These are phyloP conservation scores for Sporothrix mexicana DNA, from an alignment of 2,329 filamentous ascomycete genomes.

Conservation along the genomic window DNA sequence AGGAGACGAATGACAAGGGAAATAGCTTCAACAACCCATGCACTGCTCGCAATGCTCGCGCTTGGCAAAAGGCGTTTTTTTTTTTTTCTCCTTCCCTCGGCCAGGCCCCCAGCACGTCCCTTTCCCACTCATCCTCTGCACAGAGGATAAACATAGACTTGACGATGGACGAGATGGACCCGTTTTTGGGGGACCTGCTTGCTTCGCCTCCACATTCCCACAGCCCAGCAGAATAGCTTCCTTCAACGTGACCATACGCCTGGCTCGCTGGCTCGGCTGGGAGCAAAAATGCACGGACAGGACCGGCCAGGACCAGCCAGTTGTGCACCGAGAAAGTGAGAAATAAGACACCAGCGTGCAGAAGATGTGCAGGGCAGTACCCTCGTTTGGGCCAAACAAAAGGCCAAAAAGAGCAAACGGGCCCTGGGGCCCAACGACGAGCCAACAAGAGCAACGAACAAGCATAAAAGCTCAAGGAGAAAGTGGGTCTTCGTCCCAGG, in stretches of 20 bases:
- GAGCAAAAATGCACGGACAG: not conserved
- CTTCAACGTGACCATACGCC: conserved; percentile 9
- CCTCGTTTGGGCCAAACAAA: not conserved
- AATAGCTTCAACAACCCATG: not conserved
- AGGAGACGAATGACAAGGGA: not conserved
- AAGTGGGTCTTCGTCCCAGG: not conserved
- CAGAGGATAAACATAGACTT: conserved; percentile 22
- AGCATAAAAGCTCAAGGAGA: not conserved
- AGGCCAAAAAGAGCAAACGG: not conserved
- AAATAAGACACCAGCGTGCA: conserved; percentile 8
- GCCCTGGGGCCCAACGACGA: too few relatives aligned
- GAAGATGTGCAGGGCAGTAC: too few relatives aligned
- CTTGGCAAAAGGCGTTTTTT: conserved; percentile 23
- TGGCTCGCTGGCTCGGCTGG: not conserved
- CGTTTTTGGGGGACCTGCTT: conserved; percentile 16
- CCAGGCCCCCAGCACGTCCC: not conserved
- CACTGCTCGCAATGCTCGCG: conserved; percentile 1
- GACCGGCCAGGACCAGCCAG: not conserved
- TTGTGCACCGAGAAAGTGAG: not conserved
- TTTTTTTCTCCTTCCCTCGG: not conserved
- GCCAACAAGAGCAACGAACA: conserved; percentile 12
- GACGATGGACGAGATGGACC: not conserved
- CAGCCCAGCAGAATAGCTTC: conserved; percentile 12
- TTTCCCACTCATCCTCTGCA: not conserved
- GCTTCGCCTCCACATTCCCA: conserved; percentile 21